Percentiles rank a stretch among this genome's conserved stretches.
Evolutionary conservation across 2,329 filamentous ascomycete species (phyloP).

Genomic region (Calonectria hawksworthii): DNA sequence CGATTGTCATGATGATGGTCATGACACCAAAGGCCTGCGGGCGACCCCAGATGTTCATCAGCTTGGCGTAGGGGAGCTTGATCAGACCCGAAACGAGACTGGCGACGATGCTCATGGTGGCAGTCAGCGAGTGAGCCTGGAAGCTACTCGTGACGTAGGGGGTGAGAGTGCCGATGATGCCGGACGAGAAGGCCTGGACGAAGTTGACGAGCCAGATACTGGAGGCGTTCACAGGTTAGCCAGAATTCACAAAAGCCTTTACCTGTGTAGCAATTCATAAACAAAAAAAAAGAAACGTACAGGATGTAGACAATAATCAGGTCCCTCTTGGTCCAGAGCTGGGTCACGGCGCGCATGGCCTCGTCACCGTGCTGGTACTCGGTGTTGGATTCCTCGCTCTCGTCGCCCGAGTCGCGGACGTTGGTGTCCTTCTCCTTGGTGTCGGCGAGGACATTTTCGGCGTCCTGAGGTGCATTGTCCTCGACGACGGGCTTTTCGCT

Average conservation of each 20-base stretch:
- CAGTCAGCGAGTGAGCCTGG: slow-evolving; percentile 64
- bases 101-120: slow-evolving; percentile 62
- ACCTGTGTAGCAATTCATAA: too few relatives aligned
- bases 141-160: slow-evolving; percentile 65
- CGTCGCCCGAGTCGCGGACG: neutral
- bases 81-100: slow-evolving; percentile 48
- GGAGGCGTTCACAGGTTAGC: slow-evolving; percentile 2
- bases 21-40: slow-evolving; percentile 52
- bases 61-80: slow-evolving; percentile 53
- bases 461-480: slow-evolving; percentile 11
- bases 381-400: neutral
- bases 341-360: slow-evolving; percentile 26
- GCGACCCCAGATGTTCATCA: slow-evolving; percentile 56
- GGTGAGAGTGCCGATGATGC: slow-evolving; percentile 53
- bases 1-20: slow-evolving; percentile 53
- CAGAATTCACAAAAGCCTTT: too few relatives aligned
- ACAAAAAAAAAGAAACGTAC: neutral
- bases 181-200: slow-evolving; percentile 59
- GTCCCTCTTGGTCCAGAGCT: slow-evolving; percentile 17
- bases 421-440: slow-evolving; percentile 6
- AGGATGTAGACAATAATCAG: slow-evolving; percentile 19
- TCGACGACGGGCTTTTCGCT: slow-evolving; percentile 18
- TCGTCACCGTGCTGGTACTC: slow-evolving; percentile 27
- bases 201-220: slow-evolving; percentile 64
- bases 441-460: slow-evolving; percentile 1